Evolutionary conservation across 2,329 filamentous ascomycete species (phyloP), one percentile per base, ranked within the genome.

Genomic region (Penicillium sp.): DNA sequence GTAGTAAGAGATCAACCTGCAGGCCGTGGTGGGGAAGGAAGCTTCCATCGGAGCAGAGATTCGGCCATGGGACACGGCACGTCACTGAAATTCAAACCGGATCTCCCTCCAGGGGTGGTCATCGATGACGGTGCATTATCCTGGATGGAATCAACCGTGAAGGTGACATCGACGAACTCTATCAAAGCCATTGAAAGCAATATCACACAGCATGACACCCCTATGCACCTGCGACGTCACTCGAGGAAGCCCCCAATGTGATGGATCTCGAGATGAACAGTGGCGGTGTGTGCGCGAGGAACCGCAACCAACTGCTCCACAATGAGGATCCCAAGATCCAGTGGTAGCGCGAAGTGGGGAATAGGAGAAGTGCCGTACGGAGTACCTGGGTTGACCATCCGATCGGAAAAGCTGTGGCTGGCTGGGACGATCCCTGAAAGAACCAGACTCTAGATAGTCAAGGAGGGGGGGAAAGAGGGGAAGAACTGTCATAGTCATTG

Each of bases 1-100:
- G 11, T 6, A 48, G 50, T 31, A 51, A 52, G 10, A 32, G 50
- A 52, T 49, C 47, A 41, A 22, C 49, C 20, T 34, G 34, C 17
- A 36, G 28, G 29, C 23, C 13, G 27, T 30, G 17, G 30, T 27
- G n/a, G 32, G 36, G 35, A 37, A 40, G 32, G n/a, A n/a, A 34
- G 37, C 27, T 25, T 23, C 20, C 14, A 30, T 20, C 8, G 23
- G 32, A 33, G 30, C 36, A 23, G 26, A 31, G 45, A 35, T 22
- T 37, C 23, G 34, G 41, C 35, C 35, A 39, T 44, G 39, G 39
- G 16, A 39, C 42, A 41, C 42, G 40, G 38, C 38, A 41, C 34
- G 29, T 39, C 27, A 18, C 39, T 29, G 6, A 13, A 16, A 22
- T 22, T 22, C 5, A 9, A 9, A 5, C 18, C 18, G 18, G 18